phyloP scores from a whole-genome alignment of 257 asterid species.

The Solanum rostratum region DNA sequence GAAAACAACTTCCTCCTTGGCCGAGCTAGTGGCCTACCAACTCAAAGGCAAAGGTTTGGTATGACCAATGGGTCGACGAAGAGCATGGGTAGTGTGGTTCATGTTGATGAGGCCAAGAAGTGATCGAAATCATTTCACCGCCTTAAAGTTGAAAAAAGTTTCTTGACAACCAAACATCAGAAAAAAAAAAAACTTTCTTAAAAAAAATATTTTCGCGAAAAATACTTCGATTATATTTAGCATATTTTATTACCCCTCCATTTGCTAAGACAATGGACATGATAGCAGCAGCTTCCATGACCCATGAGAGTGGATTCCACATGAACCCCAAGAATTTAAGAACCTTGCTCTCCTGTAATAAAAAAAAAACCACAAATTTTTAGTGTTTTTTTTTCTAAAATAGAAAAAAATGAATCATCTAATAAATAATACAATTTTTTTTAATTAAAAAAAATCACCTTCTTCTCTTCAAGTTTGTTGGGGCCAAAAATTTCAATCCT shows the following conservation, averaged over 20 bases:
- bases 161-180: no score
- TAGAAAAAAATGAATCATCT: not conserved
- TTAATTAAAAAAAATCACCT: conserved; percentile 13
- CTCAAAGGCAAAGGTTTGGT: no score
- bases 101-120: no score
- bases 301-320: conserved; percentile 47
- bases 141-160: not conserved
- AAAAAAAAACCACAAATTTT: not conserved
- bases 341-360: conserved; percentile 51
- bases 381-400: not conserved
- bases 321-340: conserved; percentile 61
- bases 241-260: conserved; percentile 33
- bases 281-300: conserved; percentile 49
- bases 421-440: not conserved
- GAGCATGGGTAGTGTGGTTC: no score
- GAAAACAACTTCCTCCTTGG: not conserved
- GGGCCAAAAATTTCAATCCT: conserved; percentile 56
- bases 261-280: conserved; percentile 69
- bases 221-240: not conserved
- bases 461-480: conserved; percentile 71
- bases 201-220: not conserved
- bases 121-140: not conserved
- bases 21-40: no score
- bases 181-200: not conserved
- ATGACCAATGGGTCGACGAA: no score